Base-by-base conservation (phyloP, 2,329 filamentous ascomycete genomes). In the Monosporascus ibericus region DNA sequence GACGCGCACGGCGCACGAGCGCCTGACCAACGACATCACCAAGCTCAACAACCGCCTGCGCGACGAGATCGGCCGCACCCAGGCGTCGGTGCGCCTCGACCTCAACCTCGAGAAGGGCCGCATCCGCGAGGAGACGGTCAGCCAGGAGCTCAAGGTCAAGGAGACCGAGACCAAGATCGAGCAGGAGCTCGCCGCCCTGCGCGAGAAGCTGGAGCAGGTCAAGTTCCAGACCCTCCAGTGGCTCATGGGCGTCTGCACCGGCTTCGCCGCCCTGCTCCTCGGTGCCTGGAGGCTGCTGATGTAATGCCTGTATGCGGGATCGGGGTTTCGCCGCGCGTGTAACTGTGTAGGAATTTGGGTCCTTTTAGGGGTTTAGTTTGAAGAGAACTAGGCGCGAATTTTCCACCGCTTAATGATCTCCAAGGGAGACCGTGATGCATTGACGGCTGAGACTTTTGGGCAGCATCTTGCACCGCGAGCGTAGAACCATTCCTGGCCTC, bases 121-220 rank as follows among this genome's bases (percentile, higher is more conserved):
- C 57, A 99, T 97, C 61, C 79, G 94, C 56, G 94, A 99, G 73
- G 94, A 99, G 76, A 91, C 92, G 18, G 95, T 96, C 60, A 87
- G 88, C 53, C 94, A 97, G 74, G 94, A 99, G 72, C 84, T 99
- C 72, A 95, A 96, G 76, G 90, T 99, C 65, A 96, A 96, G 76
- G 94, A 99, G 80, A 97, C 94, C 14, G 94, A 99, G 75, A 96
- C 92, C 53, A 86, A 95, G 72, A 97, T 99, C 65, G 94, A 99
- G 76, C 92, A 97, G 74, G 94, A 97, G 76, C 91, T 94, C 50
- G 92, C 92, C 40, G 87, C 88, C 34, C 70, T 99, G 66, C 79
- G 90, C 60, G 94, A 97, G 76, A 87, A 95, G 73, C 79, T 99
- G 47, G 94, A 99, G 75, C 88, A 90, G 60, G 94, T 99, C 70